phyloP scores from a whole-genome alignment of 1,139 yeast genomes.

The Pneumocystis wakefieldiae region DNA sequence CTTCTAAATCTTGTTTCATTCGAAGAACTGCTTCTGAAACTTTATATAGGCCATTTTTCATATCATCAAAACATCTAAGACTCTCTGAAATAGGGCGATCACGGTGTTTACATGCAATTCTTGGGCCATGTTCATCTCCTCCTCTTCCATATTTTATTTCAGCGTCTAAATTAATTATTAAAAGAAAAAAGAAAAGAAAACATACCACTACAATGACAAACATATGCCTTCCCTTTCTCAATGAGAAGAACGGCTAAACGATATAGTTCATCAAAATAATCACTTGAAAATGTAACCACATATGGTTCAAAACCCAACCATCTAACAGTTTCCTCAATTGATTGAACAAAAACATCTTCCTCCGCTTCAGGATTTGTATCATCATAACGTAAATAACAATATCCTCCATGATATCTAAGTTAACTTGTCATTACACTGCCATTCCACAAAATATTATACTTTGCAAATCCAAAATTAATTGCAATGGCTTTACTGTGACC shows the following conservation, averaged over 20 bases:
- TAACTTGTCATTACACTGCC: constrained; percentile 16
- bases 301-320: constrained; percentile 94
- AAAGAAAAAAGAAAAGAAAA: not conserved
- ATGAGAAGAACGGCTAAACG: constrained; percentile 74
- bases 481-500: constrained; percentile 97
- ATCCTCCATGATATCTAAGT: constrained; percentile 51
- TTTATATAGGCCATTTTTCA: constrained; percentile 77
- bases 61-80: constrained; percentile 64
- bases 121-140: constrained; percentile 74
- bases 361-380: constrained; percentile 99
- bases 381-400: constrained; percentile 83
- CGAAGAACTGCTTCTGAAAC: constrained; percentile 90
- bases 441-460: not conserved
- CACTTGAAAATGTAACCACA: constrained; percentile 90
- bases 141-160: constrained; percentile 86
- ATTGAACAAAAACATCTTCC: constrained; percentile 75
- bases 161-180: constrained; percentile 33
- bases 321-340: constrained; percentile 66
- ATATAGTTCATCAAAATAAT: constrained; percentile 79
- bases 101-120: constrained; percentile 71
- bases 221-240: constrained; percentile 57
- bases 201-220: constrained; percentile 67
- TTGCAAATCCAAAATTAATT: constrained; percentile 88
- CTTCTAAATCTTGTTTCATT: constrained; percentile 87
- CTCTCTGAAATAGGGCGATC: constrained; percentile 55